Base-by-base conservation (phyloP, 2,329 filamentous ascomycete species). In the Curvularia hawaiiensis region DNA sequence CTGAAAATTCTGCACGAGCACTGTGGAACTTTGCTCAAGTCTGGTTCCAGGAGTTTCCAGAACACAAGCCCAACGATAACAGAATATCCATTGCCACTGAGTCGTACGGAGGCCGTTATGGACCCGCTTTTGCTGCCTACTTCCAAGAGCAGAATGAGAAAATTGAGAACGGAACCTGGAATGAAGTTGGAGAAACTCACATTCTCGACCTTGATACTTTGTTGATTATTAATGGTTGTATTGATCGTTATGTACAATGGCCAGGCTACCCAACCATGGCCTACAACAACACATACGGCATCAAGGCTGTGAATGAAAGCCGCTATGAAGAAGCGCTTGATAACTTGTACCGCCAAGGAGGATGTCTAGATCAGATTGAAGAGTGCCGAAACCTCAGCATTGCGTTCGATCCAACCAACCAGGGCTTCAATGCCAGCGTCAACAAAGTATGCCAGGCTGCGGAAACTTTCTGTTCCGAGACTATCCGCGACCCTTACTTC, bases 21-120 rank as follows among this genome's bases (percentile, higher is more conserved):
- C 73, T 86, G 5, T 87, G 85, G 85, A 79, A 70, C 64, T 86
- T 87, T 71, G 79, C 83, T 0, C 85, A 87, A 67, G 80, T 81
- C 1, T 90, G 87, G 79, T 85, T 87, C 53, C 79, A 83, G 4
- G 82, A 85, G 30, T 90, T 90, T 56, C 86, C 85, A 0, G 79
- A 81, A 30, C 89, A 90, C 67, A 80, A 84, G 68, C 82, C 82
- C 3, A 82, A 83, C 43, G 82, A 87, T 58, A 82, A 85, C 56
- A 80, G 81, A 4, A 77, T 87, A 52, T 84, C 82, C 51, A 80
- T 82, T 5, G 74, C 75, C 11, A 79, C 78, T 0, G 75, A 79
- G 60, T 83, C 80, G 0, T 87, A 87, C 58, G 85, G 84, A 26
- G 84, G 84, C 2, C n/a, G 84, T 55, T 86, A 84, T 63, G 83